Evolutionary conservation across 805 yeast genomes (phyloP).

Genomic region (Nakazawaea wickerhamii): DNA sequence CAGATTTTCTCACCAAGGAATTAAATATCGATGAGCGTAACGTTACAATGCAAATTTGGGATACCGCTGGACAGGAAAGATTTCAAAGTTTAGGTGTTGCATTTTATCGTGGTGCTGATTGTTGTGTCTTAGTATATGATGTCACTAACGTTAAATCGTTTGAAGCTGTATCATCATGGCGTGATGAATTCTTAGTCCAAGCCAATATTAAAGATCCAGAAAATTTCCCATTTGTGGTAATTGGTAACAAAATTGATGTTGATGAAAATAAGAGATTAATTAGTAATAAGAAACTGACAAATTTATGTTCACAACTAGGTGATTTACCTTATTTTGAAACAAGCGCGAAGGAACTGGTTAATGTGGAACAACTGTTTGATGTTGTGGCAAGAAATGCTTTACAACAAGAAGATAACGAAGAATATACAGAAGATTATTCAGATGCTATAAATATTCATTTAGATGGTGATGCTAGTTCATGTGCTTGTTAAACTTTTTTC

Average conservation of each 20-base stretch:
- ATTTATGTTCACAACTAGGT: slow-evolving; percentile 37
- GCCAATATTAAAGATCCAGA: slow-evolving; percentile 92
- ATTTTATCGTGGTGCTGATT: slow-evolving; percentile 95
- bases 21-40: slow-evolving; percentile 77
- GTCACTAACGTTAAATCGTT: slow-evolving; percentile 93
- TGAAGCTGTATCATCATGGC: slow-evolving; percentile 85
- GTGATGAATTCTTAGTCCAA: slow-evolving; percentile 91
- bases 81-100: slow-evolving; percentile 97
- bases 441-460: slow-evolving; percentile 95
- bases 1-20: slow-evolving; percentile 92
- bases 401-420: slow-evolving; percentile 91
- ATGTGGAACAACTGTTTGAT: slow-evolving; percentile 93
- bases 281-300: slow-evolving; percentile 45
- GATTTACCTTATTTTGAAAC: slow-evolving; percentile 93
- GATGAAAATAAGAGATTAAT: slow-evolving; percentile 85
- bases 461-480: slow-evolving; percentile 72
- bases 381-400: slow-evolving; percentile 93
- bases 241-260: slow-evolving; percentile 93
- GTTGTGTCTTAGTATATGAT: slow-evolving; percentile 93
- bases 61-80: slow-evolving; percentile 98
- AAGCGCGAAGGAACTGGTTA: slow-evolving; percentile 95
- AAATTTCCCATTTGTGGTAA: slow-evolving; percentile 89
- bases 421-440: slow-evolving; percentile 87
- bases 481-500: slow-evolving; percentile 52
- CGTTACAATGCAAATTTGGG: slow-evolving; percentile 90